Conservation (phyloP, 495 filamentous ascomycete species). For the Penicillium crystallinum region DNA sequence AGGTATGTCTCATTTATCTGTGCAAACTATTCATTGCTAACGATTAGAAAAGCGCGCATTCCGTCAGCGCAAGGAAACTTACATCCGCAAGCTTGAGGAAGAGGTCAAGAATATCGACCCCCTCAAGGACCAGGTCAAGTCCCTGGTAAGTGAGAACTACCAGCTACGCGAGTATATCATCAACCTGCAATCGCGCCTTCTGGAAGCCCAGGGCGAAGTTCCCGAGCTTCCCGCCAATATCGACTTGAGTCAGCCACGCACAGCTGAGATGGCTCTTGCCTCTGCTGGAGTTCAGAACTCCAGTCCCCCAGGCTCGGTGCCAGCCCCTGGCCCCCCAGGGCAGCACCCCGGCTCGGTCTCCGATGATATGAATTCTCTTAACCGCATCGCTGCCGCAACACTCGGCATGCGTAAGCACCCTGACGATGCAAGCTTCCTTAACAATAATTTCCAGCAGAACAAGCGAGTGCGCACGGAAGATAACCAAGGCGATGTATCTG, state of each 20-base stretch:
- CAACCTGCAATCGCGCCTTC: constrained; percentile 78
- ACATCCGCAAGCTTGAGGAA: constrained; percentile 94
- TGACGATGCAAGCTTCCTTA: constrained; percentile 31
- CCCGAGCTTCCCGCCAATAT: constrained; percentile 73
- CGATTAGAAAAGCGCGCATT: constrained; percentile 70
- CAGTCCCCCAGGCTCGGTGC: constrained; percentile 9
- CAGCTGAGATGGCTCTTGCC: constrained; percentile 27
- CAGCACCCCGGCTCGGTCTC: constrained; percentile 27
- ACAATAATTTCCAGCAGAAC: constrained; percentile 28
- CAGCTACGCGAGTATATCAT: constrained; percentile 87
- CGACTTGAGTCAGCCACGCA: constrained; percentile 42
- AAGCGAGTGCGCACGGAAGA: constrained; percentile 35
- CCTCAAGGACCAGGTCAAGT: constrained; percentile 66
- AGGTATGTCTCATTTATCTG: constrained; percentile 57
- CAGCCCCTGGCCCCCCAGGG: constrained; percentile 12
- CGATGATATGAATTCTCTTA: constrained; percentile 43
- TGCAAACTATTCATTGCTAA: constrained; percentile 7
- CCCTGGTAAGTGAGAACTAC: constrained; percentile 81
- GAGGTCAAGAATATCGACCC: constrained; percentile 71
- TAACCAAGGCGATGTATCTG: constrained; percentile 23
- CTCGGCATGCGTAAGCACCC: constrained; percentile 46
- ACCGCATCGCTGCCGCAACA: constrained; percentile 43
- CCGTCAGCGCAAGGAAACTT: constrained; percentile 93
- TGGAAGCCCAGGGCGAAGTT: constrained; percentile 76
- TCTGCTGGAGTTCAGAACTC: constrained; percentile 12